phyloP scores from a whole-genome alignment of 306 rosid genomes.

The Echinosophora koreensis region DNA sequence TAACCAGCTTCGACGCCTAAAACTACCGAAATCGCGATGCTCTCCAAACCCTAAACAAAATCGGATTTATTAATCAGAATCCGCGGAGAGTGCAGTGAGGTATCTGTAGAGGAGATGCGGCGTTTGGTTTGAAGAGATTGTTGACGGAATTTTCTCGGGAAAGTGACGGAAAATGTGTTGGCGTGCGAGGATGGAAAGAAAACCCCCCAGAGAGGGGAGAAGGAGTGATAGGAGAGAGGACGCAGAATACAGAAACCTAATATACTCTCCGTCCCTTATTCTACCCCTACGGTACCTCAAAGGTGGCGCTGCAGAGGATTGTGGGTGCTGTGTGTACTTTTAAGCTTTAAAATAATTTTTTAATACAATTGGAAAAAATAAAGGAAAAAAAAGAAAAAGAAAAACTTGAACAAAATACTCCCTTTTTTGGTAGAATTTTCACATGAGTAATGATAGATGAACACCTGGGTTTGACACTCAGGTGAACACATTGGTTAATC shows the following conservation, averaged over 20 bases:
- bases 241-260: conserved; percentile 6
- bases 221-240: not conserved
- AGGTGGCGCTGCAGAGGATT: conserved; percentile 1
- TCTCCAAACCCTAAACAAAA: conserved; percentile 41
- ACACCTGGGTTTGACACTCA: too few relatives aligned
- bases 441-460: too few relatives aligned
- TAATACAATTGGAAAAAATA: too few relatives aligned
- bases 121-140: not conserved
- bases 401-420: too few relatives aligned
- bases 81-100: not conserved
- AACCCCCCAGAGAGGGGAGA: conserved; percentile 26
- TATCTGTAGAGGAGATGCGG: not conserved
- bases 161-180: conserved; percentile 6
- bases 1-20: conserved; percentile 26
- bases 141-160: not conserved
- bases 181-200: conserved; percentile 13
- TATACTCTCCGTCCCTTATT: conserved; percentile 20
- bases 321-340: not conserved
- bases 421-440: too few relatives aligned
- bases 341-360: too few relatives aligned
- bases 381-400: too few relatives aligned
- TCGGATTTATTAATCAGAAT: not conserved
- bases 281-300: not conserved
- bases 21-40: conserved; percentile 31
- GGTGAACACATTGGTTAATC: too few relatives aligned